Base-by-base conservation (phyloP, 495 filamentous ascomycete genomes). In the Neurospora sp. region DNA sequence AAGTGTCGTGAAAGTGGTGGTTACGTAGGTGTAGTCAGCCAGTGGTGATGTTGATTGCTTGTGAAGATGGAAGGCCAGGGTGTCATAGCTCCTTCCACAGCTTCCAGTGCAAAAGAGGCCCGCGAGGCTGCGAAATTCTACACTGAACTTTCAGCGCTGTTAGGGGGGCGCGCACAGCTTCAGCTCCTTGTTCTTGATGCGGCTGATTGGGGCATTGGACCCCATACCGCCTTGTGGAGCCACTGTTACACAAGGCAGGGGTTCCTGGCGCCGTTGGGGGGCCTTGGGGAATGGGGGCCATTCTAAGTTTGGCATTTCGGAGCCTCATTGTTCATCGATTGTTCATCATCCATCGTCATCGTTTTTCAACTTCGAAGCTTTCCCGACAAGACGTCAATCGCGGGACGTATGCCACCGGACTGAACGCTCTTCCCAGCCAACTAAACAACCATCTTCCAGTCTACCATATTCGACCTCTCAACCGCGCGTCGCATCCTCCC, bases 11-110 rank as follows among this genome's bases (percentile, higher is more conserved):
- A 35, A 35, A 0, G 2, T 70, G 69, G 69, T 70, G 39, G 37
- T 39, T 70, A 70, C 39, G 69, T 70, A 70, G 20, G 69, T 72
- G 44, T 54, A 69, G 71, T 38, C 71, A 69, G 41, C 23, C 48
- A 59, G 48, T 59, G 3, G 20, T 59, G 23, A 4, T 54, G 46
- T 5, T 27, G 20, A 27, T 12, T 23, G 46, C 46, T 59, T 59
- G 48, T 59, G 54, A 62, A 31, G 31, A 31, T 31, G 31, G 31
- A 31, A 71, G 73, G 73, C 70, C 70, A 72, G 73, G 69, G 73
- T 74, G 70, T 74, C 70, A 74, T 72, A 74, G 73, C 73, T 74
- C 46, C 73, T 70, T 9, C 18, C 9, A 20, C 46, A 23, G 46
- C 46, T 54, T 54, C 48, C 48, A 59, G 48, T n/a, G n/a, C 44